Evolutionary conservation across 192 early-diverging fungal species (phyloP), one percentile per base, ranked within the genome.

Genomic region (Podochytrium sp.): DNA sequence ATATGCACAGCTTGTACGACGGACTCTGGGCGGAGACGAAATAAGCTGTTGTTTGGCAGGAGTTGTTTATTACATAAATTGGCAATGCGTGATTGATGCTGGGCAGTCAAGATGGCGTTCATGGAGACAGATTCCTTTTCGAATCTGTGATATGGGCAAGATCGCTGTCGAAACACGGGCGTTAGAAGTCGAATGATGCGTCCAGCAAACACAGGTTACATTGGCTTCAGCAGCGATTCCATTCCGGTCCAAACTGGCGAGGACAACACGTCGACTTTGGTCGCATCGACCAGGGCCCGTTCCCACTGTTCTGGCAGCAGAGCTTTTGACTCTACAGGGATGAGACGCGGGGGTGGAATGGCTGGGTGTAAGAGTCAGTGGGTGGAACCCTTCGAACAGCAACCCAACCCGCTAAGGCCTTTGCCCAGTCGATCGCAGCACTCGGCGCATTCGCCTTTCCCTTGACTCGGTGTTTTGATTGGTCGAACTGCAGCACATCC

Each of bases 1-100:
- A 92, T 51, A 85, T 94, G 71, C 96, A 98, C 71, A 91, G 91
- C 68, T 80, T 99, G 35, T 90, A 90, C 81, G 98, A 98, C 76
- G 86, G 82, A 20, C 50, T 87, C 33, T 87, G 80, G 82, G 69
- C 57, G 25, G 69, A 71, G 32, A 71, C 69, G 23, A 71, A 71
- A 41, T 59, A 55, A 33, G 20, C n/a, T 49, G 12, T 12, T 14
- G 12, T 49, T n/a, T 49, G 47, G 12, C 47, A 49, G 12, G 47
- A 14, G n/a, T 49, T 49, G 47, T n/a, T n/a, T n/a, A n/a, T n/a
- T n/a, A n/a, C n/a, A 16, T 47, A 20, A 20, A 20, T 47, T 47
- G 43, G 43, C n/a, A 16, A 20, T 47, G 10, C n/a, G 43, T 47
- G 43, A 16, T 20, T 20, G 43, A 47, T 10, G n/a, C n/a, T 20